These are phyloP conservation scores for Salix exigua DNA, from an alignment of 345 rosid species.

Conservation along the genomic window DNA sequence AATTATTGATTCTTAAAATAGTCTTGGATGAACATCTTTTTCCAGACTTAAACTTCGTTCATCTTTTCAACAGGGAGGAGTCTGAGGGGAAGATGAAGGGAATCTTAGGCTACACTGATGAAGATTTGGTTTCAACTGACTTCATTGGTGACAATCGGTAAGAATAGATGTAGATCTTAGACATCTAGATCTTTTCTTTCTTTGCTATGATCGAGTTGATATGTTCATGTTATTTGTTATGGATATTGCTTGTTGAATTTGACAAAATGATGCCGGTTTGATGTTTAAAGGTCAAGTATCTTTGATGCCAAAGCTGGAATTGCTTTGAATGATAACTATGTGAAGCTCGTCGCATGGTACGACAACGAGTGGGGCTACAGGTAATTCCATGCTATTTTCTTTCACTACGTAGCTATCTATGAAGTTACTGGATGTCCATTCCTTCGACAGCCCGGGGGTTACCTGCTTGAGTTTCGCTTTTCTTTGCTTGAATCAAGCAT, in stretches of 20 bases:
- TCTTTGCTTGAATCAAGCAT: background rate
- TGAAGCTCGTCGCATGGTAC: slow-evolving; percentile 24
- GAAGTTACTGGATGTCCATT: background rate
- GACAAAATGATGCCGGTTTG: background rate
- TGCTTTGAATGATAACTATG: slow-evolving; percentile 20
- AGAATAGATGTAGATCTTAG: background rate
- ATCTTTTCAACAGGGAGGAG: slow-evolving; percentile 16
- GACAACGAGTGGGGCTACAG: slow-evolving; percentile 35
- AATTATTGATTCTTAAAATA: background rate
- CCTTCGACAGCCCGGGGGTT: background rate
- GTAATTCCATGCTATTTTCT: background rate
- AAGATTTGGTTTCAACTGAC: slow-evolving; percentile 24
- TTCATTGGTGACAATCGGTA: slow-evolving; percentile 26
- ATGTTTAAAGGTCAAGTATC: slow-evolving; percentile 20
- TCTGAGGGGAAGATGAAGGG: slow-evolving; percentile 31
- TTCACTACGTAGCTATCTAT: background rate
- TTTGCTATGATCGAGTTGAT: background rate
- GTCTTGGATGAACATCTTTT: background rate
- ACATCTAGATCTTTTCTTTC: background rate
- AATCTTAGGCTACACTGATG: slow-evolving; percentile 27
- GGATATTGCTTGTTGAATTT: background rate
- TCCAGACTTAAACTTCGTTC: background rate
- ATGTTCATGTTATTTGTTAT: background rate
- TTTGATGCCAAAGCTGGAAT: slow-evolving; percentile 35
- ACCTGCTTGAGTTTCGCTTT: background rate